Evolutionary conservation across 257 asterid genomes (phyloP).

Genomic region (Scutellaria baicalensis): DNA sequence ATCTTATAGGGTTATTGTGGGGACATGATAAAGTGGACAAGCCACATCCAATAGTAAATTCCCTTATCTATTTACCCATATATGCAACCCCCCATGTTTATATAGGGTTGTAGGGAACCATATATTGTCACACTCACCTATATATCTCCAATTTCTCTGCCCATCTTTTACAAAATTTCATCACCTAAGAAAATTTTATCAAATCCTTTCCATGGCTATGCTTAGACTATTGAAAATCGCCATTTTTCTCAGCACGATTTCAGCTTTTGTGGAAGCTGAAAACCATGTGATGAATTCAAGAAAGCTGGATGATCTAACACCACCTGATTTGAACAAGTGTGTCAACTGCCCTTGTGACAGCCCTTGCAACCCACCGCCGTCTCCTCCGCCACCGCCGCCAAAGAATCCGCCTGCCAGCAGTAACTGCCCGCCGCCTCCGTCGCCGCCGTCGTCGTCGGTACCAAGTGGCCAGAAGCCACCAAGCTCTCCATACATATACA

Average conservation of each 20-base stretch:
- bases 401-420: constrained; percentile 29
- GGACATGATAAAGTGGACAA: constrained; percentile 5
- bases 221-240: constrained; percentile 13
- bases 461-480: constrained; percentile 33
- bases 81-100: neutral
- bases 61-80: neutral
- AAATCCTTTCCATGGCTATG: constrained; percentile 13
- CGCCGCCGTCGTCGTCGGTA: constrained; percentile 43
- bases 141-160: neutral
- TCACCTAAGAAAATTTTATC: neutral
- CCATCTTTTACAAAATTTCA: neutral
- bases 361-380: constrained; percentile 41
- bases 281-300: constrained; percentile 9
- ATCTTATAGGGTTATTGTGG: neutral
- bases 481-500: constrained; percentile 48
- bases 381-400: constrained; percentile 33
- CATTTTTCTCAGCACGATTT: constrained; percentile 1
- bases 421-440: constrained; percentile 64
- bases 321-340: constrained; percentile 52
- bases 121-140: neutral
- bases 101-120: neutral
- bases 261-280: constrained; percentile 10
- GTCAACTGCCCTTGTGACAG: constrained; percentile 69
- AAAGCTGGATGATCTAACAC: constrained; percentile 28
- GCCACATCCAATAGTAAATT: neutral